Evolutionary conservation across 192 early-diverging fungal species (phyloP).

Genomic region (Allomyces arbusculus): DNA sequence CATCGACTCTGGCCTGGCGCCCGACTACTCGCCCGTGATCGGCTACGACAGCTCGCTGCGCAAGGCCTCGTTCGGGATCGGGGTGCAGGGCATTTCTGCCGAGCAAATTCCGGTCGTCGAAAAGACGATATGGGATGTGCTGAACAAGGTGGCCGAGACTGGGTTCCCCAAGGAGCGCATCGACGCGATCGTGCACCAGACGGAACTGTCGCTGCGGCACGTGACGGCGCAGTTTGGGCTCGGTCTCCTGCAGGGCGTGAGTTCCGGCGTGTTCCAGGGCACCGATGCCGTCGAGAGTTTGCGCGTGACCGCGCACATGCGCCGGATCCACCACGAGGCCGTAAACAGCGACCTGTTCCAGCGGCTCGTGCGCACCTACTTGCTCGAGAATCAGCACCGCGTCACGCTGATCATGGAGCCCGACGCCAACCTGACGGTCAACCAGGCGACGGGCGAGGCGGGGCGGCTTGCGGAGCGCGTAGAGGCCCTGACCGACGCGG

Average conservation of each 20-base stretch:
- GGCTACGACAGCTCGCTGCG: constrained; percentile 55
- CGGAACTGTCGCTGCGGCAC: constrained; percentile 78
- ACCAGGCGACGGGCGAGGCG: constrained; percentile 40
- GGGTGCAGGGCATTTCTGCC: constrained; percentile 62
- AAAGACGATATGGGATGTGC: constrained; percentile 41
- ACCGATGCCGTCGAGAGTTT: constrained; percentile 64
- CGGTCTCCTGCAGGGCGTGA: constrained; percentile 48
- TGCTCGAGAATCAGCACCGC: constrained; percentile 57
- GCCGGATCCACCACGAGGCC: constrained; percentile 38
- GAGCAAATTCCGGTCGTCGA: constrained; percentile 48
- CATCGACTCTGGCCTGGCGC: constrained; percentile 72
- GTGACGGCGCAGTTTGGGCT: constrained; percentile 75
- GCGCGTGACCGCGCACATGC: constrained; percentile 56
- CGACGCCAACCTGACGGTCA: constrained; percentile 33
- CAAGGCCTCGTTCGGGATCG: constrained; percentile 53
- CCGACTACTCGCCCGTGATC: constrained; percentile 73
- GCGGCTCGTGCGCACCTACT: constrained; percentile 45
- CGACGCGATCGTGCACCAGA: constrained; percentile 66
- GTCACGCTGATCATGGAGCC: constrained; percentile 72
- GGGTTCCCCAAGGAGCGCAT: constrained; percentile 62
- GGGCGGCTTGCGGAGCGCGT: constrained; percentile 40
- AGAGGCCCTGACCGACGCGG: constrained; percentile 28
- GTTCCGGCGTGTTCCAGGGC: constrained; percentile 73
- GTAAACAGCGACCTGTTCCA: constrained; percentile 50
- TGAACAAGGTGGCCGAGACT: constrained; percentile 39